Percentiles rank a stretch among this genome's conserved stretches.
These are phyloP conservation scores for Talaromyces proteolyticus DNA, from an alignment of 495 filamentous ascomycete species.

Conservation along the genomic window DNA sequence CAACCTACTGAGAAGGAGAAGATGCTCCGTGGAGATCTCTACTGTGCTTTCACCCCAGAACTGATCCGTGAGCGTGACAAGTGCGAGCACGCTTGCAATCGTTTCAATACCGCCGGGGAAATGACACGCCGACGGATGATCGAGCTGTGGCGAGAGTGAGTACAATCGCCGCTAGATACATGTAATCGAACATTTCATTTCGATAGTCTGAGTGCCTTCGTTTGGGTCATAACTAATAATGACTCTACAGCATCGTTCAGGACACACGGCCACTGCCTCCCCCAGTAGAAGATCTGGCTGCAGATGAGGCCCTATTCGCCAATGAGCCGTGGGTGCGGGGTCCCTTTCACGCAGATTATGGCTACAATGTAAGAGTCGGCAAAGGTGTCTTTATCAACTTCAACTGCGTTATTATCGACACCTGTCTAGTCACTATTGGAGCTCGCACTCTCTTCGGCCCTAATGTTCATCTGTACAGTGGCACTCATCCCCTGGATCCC, in stretches of 20 bases:
- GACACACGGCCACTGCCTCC: slow-evolving; percentile 60
- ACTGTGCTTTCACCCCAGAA: slow-evolving; percentile 48
- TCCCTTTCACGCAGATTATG: slow-evolving; percentile 71
- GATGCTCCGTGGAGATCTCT: slow-evolving; percentile 38
- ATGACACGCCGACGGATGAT: slow-evolving; percentile 50
- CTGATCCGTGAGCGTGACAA: slow-evolving; percentile 49
- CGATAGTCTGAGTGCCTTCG: too few relatives aligned
- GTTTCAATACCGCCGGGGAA: slow-evolving; percentile 58
- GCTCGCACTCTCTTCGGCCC: slow-evolving; percentile 75
- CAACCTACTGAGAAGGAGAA: too few relatives aligned
- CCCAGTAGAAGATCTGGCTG: slow-evolving; percentile 38
- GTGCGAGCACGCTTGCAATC: slow-evolving; percentile 51
- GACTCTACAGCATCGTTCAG: slow-evolving; percentile 42
- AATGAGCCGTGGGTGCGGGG: slow-evolving; percentile 65
- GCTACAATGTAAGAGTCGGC: slow-evolving; percentile 64
- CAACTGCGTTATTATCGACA: slow-evolving; percentile 72
- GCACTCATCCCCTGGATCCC: slow-evolving; percentile 73
- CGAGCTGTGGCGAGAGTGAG: slow-evolving; percentile 72
- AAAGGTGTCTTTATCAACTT: slow-evolving; percentile 70
- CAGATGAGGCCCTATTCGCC: slow-evolving; percentile 54
- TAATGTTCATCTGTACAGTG: slow-evolving; percentile 65
- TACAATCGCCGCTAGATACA: slow-evolving; percentile 6
- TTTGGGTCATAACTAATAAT: too few relatives aligned
- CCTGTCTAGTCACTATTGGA: slow-evolving; percentile 69
- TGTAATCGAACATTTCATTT: too few relatives aligned